Conservation (phyloP, 345 rosid species). For the Physaria fendleri region DNA sequence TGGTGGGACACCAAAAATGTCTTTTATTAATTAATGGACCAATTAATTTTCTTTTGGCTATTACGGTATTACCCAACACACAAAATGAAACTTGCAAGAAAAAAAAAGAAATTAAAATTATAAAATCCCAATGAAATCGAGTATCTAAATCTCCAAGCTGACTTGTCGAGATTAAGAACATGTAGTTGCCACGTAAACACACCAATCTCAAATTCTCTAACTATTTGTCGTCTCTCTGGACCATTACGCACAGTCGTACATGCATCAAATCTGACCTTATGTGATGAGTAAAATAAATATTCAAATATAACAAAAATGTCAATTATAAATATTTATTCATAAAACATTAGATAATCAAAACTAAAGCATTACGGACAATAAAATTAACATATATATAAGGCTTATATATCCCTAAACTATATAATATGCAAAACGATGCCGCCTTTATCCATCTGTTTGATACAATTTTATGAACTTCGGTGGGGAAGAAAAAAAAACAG, state of each 20-base stretch:
- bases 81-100: no score
- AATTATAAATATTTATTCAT: background rate
- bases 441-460: constrained; percentile 49
- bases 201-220: constrained; percentile 5
- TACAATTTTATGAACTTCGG: background rate
- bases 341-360: no score
- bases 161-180: constrained; percentile 14
- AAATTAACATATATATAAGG: background rate
- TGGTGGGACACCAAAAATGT: no score
- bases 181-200: constrained; percentile 15
- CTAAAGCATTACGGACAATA: no score
- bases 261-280: background rate
- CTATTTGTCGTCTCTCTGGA: background rate
- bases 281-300: background rate
- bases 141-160: background rate
- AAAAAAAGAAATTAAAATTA: no score
- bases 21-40: no score
- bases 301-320: background rate
- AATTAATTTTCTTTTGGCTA: no score
- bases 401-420: background rate
- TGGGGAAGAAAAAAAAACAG: background rate
- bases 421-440: constrained; percentile 30
- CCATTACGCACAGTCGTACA: constrained; percentile 5
- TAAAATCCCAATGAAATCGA: background rate
- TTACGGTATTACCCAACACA: no score